Percentiles rank a stretch among this genome's conserved stretches.
Evolutionary conservation across 2,329 filamentous ascomycete species (phyloP).

Genomic region (Colletotrichum godetiae): DNA sequence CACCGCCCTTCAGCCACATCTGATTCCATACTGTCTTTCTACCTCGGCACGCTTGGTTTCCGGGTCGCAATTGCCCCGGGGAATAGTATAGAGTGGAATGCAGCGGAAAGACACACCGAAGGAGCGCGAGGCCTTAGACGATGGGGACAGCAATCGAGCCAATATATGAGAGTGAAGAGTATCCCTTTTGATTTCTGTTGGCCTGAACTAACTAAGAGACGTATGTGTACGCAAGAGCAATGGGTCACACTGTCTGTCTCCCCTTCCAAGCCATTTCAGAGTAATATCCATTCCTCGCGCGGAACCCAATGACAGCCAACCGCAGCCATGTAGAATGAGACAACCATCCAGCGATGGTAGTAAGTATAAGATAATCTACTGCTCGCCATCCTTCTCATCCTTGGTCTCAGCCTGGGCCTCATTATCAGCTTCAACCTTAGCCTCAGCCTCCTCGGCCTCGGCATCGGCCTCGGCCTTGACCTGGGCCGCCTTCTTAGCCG

Average conservation of each 20-base stretch:
- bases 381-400: constrained; percentile 53
- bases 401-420: constrained; percentile 1
- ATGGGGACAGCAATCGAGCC: background rate
- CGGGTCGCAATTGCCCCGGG: background rate
- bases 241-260: background rate
- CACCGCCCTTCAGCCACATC: background rate
- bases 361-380: constrained; percentile 32
- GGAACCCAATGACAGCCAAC: background rate
- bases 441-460: constrained; percentile 29
- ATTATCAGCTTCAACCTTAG: background rate
- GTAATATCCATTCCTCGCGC: background rate
- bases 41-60: background rate
- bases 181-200: background rate
- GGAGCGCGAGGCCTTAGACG: background rate
- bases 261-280: background rate
- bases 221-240: background rate
- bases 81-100: background rate
- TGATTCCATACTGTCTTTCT: background rate
- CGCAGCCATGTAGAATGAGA: background rate
- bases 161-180: background rate
- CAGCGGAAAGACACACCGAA: background rate
- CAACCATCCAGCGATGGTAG: background rate
- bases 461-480: constrained; percentile 20
- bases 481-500: constrained; percentile 36
- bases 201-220: background rate